A percentile compares a stretch with the other conserved stretches of the same genome.
Evolutionary conservation across 2,329 filamentous ascomycete genomes (phyloP).

Genomic region (Diplodia mutila): DNA sequence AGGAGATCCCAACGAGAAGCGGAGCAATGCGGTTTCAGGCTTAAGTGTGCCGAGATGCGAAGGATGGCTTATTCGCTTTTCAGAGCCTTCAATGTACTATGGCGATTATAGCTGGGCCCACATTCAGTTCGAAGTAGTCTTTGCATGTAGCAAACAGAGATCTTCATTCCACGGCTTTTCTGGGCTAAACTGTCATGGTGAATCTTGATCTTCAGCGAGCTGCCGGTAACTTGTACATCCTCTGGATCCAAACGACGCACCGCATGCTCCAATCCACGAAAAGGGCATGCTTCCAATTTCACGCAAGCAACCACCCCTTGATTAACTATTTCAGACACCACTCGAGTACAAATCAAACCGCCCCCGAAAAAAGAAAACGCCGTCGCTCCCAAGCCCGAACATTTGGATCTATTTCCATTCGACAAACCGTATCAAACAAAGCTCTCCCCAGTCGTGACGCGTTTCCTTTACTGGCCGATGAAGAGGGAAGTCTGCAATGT

Average conservation of each 20-base stretch:
- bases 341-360: neutral
- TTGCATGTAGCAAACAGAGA: neutral
- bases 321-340: neutral
- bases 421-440: neutral
- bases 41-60: neutral
- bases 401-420: neutral
- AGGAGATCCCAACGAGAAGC: neutral
- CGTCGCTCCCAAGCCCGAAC: constrained; percentile 7
- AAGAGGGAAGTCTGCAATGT: constrained; percentile 31
- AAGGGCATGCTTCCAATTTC: neutral
- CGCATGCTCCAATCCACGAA: neutral
- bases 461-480: constrained; percentile 29
- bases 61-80: neutral
- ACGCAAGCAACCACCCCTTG: neutral
- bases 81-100: neutral
- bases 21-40: neutral
- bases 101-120: neutral
- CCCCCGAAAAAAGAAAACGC: neutral
- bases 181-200: neutral
- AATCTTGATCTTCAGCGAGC: neutral
- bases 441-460: neutral
- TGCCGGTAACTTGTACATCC: neutral
- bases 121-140: neutral
- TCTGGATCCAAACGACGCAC: neutral
- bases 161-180: neutral